A percentile compares a stretch with the other conserved stretches of the same genome.
Evolutionary conservation across 2,329 filamentous ascomycete species (phyloP).

Genomic region (Chrysoporthe puriensis): DNA sequence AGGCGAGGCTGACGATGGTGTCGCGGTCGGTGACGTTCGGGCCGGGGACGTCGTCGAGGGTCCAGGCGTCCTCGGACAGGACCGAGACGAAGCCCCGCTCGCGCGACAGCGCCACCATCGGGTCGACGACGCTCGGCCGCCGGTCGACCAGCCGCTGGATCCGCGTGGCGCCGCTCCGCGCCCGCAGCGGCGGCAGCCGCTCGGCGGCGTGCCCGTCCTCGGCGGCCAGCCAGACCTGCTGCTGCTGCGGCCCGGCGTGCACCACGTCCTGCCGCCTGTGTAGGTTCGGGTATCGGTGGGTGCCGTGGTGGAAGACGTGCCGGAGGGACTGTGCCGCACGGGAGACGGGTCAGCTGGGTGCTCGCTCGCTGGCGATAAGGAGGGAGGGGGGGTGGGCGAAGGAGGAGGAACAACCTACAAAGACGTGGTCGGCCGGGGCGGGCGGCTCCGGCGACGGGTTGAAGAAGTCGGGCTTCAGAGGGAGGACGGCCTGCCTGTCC

Average conservation of each 20-base stretch:
- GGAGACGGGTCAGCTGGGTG: background rate
- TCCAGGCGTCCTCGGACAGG: slow-evolving; percentile 78
- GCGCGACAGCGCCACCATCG: slow-evolving; percentile 74
- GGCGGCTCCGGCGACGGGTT: slow-evolving; percentile 47
- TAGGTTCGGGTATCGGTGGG: slow-evolving; percentile 74
- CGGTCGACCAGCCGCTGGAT: slow-evolving; percentile 86
- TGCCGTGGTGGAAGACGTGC: slow-evolving; percentile 92
- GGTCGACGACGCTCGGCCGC: slow-evolving; percentile 74
- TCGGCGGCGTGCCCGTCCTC: slow-evolving; percentile 60
- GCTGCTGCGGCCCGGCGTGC: slow-evolving; percentile 50
- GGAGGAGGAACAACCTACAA: slow-evolving; percentile 42
- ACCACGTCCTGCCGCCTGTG: slow-evolving; percentile 76
- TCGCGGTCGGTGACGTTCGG: slow-evolving; percentile 86
- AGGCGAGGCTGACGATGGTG: slow-evolving; percentile 81
- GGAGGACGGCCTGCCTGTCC: slow-evolving; percentile 49
- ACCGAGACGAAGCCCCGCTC: slow-evolving; percentile 68
- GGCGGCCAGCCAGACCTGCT: slow-evolving; percentile 62
- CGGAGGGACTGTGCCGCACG: slow-evolving; percentile 62
- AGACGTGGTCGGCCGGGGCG: slow-evolving; percentile 57
- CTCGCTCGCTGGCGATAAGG: background rate
- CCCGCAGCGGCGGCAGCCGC: slow-evolving; percentile 57
- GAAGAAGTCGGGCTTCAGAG: slow-evolving; percentile 44
- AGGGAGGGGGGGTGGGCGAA: background rate
- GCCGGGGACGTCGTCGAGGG: slow-evolving; percentile 73
- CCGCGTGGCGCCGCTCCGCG: slow-evolving; percentile 65